Evolutionary conservation across 805 yeast species (phyloP), one percentile per base, ranked within the genome.

Genomic region (Metschnikowia gelsemii): DNA sequence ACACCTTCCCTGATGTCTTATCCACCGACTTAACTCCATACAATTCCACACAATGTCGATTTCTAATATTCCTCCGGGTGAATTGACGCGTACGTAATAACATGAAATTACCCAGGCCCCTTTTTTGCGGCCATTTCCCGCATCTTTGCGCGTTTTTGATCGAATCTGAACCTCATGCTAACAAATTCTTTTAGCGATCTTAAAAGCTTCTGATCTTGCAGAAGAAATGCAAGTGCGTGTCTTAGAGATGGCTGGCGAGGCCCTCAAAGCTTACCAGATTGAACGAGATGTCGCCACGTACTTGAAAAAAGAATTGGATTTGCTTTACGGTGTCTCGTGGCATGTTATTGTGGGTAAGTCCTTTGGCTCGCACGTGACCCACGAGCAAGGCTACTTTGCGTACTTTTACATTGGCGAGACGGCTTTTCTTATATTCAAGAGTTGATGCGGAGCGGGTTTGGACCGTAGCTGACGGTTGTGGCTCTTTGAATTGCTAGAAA

Each of bases 261-360:
- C 82, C 1, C 51, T 72, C n/a, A 61, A 65, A 20, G 54, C 66
- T 14, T 68, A 70, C 52, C 61, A 61, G 27, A 62, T 73, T 12
- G 80, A 78, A 42, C 78, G 78, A 50, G 91, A 84, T 40, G 67
- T 84, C 26, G 90, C 93, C 12, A 73, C 80, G 0, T 68, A 63
- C 40, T 62, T 84, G 46, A 86, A 85, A 65, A 81, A 82, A 51
- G 82, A 74, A 48, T 61, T 84, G 61, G 93, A 85, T 57, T 71
- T 73, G 34, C 61, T 70, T 33, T 76, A 72, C 45, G 91, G 90
- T 0, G 75, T 80, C 21, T 78, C 87, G 28, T 86, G 93, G 95
- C 91, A 86, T 58, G 87, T 83, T 2, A 74, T 86, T 36, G 89
- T 84, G 39, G 95, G 93, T 8, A 82, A 78, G 59, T 81, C 80